Evolutionary conservation across 1,139 yeast genomes (phyloP).

Genomic region (Yamadazyma mexicana): DNA sequence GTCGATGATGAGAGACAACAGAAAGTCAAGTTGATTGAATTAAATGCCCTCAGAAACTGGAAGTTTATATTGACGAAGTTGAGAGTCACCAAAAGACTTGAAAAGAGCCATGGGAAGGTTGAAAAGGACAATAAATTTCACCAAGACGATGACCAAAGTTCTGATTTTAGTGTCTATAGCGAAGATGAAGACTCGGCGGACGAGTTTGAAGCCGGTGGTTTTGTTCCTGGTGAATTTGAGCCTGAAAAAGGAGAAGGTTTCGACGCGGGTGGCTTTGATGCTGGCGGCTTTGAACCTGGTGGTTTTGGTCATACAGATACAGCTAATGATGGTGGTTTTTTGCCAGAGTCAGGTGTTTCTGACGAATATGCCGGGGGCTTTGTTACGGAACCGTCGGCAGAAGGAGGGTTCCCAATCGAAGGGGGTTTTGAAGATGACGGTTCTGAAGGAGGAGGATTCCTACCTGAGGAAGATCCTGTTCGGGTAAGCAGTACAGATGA

Average conservation of each 20-base stretch:
- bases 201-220: conserved; percentile 16
- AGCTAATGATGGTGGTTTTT: too few relatives aligned
- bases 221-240: conserved; percentile 10
- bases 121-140: conserved; percentile 6
- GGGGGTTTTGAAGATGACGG: too few relatives aligned
- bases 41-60: conserved; percentile 71
- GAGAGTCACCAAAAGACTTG: conserved; percentile 68
- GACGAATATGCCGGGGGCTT: too few relatives aligned
- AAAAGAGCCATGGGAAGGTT: conserved; percentile 60
- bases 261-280: conserved; percentile 5
- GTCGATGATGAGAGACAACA: conserved; percentile 55
- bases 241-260: not conserved
- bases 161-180: conserved; percentile 14
- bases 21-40: conserved; percentile 43
- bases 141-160: conserved; percentile 10
- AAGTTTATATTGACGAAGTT: conserved; percentile 67
- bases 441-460: too few relatives aligned
- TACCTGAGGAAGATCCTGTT: too few relatives aligned
- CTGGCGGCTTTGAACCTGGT: conserved; percentile 6
- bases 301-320: too few relatives aligned
- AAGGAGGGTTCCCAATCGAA: too few relatives aligned
- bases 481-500: too few relatives aligned
- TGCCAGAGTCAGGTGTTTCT: too few relatives aligned
- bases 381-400: too few relatives aligned
- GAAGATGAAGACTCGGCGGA: conserved; percentile 10